phyloP scores from a whole-genome alignment of 495 filamentous ascomycete species.

The Annulohypoxylon nitens region DNA sequence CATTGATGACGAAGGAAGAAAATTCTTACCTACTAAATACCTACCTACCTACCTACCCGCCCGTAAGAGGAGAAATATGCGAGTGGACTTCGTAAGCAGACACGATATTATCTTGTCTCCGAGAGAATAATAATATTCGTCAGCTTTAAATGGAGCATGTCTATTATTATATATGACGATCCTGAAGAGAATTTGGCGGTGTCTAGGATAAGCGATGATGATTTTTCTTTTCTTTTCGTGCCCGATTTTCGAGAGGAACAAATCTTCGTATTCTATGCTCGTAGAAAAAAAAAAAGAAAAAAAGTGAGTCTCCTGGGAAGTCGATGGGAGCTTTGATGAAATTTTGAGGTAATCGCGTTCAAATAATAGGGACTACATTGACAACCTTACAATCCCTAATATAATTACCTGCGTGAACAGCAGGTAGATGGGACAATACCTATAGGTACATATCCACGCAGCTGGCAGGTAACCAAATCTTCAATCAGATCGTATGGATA shows the following conservation, averaged over 20 bases:
- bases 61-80: not conserved
- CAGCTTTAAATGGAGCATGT: not conserved
- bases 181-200: not conserved
- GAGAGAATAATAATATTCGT: not conserved
- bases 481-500: not conserved
- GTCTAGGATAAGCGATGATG: not conserved
- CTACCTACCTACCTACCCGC: too few relatives aligned
- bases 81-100: not conserved
- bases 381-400: too few relatives aligned
- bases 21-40: too few relatives aligned
- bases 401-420: not conserved
- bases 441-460: not conserved
- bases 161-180: not conserved
- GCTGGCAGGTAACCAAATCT: not conserved
- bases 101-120: not conserved
- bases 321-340: too few relatives aligned
- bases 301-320: not conserved
- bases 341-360: too few relatives aligned
- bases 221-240: too few relatives aligned
- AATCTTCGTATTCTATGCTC: too few relatives aligned
- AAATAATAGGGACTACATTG: too few relatives aligned
- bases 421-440: not conserved
- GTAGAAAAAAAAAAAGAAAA: not conserved
- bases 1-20: not conserved
- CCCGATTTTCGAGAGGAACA: too few relatives aligned